Conservation (phyloP, 75 land plant species). For the Chamaecyparis obtusa region DNA sequence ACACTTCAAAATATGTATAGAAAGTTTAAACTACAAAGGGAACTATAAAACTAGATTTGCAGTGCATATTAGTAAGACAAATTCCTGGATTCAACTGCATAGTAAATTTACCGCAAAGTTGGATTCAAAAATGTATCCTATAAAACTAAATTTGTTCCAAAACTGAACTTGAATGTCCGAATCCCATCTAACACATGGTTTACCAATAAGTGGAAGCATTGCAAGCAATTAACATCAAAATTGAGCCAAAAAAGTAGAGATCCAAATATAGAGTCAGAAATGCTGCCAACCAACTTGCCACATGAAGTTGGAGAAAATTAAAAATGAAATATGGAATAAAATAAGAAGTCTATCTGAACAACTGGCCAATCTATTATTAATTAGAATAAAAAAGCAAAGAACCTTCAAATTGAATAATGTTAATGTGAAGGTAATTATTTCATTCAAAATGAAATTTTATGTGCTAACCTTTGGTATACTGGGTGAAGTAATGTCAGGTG, state of each 20-base stretch:
- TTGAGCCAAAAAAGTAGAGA: not conserved
- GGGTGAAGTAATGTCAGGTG: constrained; percentile 44
- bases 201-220: not conserved
- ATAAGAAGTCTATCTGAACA: not conserved
- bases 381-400: not conserved
- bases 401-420: not conserved
- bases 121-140: not conserved
- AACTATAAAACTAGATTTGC: not conserved
- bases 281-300: not conserved
- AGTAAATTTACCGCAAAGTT: too few relatives aligned
- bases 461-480: constrained; percentile 41
- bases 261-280: not conserved
- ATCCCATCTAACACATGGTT: too few relatives aligned
- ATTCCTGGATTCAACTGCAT: too few relatives aligned
- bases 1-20: not conserved
- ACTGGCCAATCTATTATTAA: not conserved
- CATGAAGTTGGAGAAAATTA: not conserved
- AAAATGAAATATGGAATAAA: not conserved
- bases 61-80: too few relatives aligned
- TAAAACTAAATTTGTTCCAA: not conserved
- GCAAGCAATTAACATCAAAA: not conserved
- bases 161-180: too few relatives aligned
- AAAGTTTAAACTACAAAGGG: not conserved
- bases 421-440: not conserved
- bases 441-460: not conserved